Base-by-base conservation (phyloP, 1,284 basidiomycete genomes). In the Apiotrichum akiyoshidainum region DNA sequence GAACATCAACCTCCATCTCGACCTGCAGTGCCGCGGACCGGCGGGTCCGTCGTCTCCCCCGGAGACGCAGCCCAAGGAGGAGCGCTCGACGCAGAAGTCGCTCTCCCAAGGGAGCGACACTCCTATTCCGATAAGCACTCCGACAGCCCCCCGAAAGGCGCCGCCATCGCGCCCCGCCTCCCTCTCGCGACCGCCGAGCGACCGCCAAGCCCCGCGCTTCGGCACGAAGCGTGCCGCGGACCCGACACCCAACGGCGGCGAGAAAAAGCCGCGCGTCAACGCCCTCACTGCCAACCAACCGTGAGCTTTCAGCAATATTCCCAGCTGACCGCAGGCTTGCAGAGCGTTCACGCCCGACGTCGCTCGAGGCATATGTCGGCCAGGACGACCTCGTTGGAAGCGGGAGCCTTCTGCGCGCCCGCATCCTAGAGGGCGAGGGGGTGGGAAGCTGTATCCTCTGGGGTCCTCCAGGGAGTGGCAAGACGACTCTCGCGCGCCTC, bases 1-100 rank as follows among this genome's bases (percentile, higher is more conserved):
- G 1, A 67, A 71, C 50, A 78, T 80, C 65, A 79, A 79, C 62
- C 66, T 70, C 12, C 79, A 80, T 51, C 66, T 80, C 33, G 78
- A 80, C 64, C 59, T 70, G 5, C 70, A 68, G 51, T 78, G 72
- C 57, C 64, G 60, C 3, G 69, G 68, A 2, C 46, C 60, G 6
- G 49, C 46, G 5, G 57, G 56, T 12, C 59, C 61, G 6, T 63
- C 65, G 9, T 58, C 55, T 12, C 41, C 61, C 5, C 40, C 41
- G 33, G 2, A 31, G 42, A 1, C 26, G 5, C 34, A 2, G 10
- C 10, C 31, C 33, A 44, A 37, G 33, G 10, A 10, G 17, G n/a
- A 22, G 9, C 16, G 40, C 37, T 10, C 13, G 3, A 6, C 33
- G 52, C 26, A 12, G 2, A 46, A 42, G 22, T 12, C 31, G 12